Percentiles rank a stretch among this genome's conserved stretches.
Evolutionary conservation across 163 green algal genomes (phyloP).

Genomic region (Chlorella variabilis): DNA sequence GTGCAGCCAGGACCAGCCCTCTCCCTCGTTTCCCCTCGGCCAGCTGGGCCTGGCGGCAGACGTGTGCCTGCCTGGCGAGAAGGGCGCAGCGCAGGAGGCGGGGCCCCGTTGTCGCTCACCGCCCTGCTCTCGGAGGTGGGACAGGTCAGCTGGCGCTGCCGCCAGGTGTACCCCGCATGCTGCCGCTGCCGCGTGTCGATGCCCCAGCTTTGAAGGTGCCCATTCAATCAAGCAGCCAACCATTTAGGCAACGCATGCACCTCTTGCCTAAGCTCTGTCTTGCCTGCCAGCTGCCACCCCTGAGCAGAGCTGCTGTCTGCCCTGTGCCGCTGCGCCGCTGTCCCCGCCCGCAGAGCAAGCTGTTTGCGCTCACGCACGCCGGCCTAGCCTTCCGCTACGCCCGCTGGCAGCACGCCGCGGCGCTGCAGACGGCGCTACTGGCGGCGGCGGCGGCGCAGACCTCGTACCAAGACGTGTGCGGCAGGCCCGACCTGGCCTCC

Average conservation of each 20-base stretch:
- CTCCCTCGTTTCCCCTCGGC: too few species aligned
- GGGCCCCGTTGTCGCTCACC: background rate
- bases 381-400: constrained; percentile 25
- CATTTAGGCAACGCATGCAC: too few species aligned
- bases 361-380: constrained; percentile 18
- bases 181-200: too few species aligned
- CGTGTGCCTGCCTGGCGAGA: background rate
- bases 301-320: background rate
- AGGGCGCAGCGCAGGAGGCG: background rate
- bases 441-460: background rate
- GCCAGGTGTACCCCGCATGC: background rate
- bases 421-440: background rate
- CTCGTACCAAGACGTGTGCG: background rate
- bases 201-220: too few species aligned
- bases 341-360: background rate
- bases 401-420: constrained; percentile 21
- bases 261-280: too few species aligned
- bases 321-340: background rate
- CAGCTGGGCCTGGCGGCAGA: background rate
- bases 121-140: background rate
- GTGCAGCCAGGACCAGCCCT: background rate
- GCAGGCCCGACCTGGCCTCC: background rate
- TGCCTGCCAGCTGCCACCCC: too few species aligned
- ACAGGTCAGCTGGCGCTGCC: constrained; percentile 11
- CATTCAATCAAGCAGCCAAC: too few species aligned